phyloP scores from a whole-genome alignment of 495 filamentous ascomycete genomes.

The Xylaria flabelliformis region DNA sequence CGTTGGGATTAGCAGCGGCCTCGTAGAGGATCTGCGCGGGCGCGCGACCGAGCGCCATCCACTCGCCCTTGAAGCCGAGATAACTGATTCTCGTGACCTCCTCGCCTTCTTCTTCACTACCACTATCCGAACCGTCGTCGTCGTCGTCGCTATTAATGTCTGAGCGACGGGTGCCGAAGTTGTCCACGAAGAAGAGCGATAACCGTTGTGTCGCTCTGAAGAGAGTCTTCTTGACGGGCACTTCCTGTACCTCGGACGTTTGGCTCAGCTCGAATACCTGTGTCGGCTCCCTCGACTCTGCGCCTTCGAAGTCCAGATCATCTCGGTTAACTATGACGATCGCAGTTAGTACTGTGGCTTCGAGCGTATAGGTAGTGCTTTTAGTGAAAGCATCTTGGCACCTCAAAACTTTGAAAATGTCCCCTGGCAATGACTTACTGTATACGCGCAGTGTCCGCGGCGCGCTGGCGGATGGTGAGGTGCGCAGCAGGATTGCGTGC shows the following conservation, averaged over 20 bases:
- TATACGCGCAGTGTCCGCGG: constrained; percentile 84
- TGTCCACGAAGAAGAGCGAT: constrained; percentile 83
- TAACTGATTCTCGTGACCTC: constrained; percentile 82
- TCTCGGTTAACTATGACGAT: constrained; percentile 67
- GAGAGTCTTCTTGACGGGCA: constrained; percentile 82
- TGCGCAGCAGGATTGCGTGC: constrained; percentile 84
- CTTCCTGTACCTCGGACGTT: constrained; percentile 81
- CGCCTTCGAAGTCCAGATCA: constrained; percentile 82
- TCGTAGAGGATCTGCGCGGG: constrained; percentile 89
- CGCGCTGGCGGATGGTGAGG: constrained; percentile 70
- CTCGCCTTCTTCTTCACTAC: constrained; percentile 60
- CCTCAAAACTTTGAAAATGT: no score
- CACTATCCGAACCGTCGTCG: not conserved
- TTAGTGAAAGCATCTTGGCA: no score
- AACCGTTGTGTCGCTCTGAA: constrained; percentile 82
- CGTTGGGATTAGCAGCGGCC: constrained; percentile 86
- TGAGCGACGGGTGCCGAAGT: constrained; percentile 50
- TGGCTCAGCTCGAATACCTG: constrained; percentile 81
- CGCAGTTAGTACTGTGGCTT: not conserved
- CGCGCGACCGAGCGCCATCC: constrained; percentile 82
- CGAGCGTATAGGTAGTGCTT: no score
- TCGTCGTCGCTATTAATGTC: no score
- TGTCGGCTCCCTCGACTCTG: constrained; percentile 70
- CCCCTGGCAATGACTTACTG: constrained; percentile 32
- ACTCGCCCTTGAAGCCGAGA: constrained; percentile 91